phyloP scores from a whole-genome alignment of 768 basidiomycete species.

The Candolleomyces eurysporus region DNA sequence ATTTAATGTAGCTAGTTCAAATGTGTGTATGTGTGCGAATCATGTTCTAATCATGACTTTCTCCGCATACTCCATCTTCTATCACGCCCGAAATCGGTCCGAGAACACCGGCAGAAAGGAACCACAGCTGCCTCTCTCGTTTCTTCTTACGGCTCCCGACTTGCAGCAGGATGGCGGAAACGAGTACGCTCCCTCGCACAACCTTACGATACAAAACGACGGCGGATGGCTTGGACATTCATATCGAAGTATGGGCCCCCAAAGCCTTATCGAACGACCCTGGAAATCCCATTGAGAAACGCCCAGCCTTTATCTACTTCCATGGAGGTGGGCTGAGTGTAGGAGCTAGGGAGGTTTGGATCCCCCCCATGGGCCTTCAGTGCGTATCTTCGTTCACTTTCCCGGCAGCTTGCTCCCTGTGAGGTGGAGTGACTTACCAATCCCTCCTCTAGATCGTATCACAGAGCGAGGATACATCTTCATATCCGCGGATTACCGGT shows the following conservation, averaged over 20 bases:
- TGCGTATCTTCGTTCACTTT: slow-evolving; percentile 17
- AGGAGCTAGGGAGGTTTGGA: slow-evolving; percentile 58
- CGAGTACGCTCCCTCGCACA: not conserved
- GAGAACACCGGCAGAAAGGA: too few relatives aligned
- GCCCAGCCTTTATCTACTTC: slow-evolving; percentile 41
- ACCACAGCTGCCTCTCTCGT: too few relatives aligned
- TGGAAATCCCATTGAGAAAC: slow-evolving; percentile 3
- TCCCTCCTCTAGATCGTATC: slow-evolving; percentile 40
- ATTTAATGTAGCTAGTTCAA: too few relatives aligned
- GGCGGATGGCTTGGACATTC: slow-evolving; percentile 2
- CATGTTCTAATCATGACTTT: too few relatives aligned
- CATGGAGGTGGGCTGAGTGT: slow-evolving; percentile 60
- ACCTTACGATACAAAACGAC: slow-evolving; percentile 7
- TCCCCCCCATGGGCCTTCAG: slow-evolving; percentile 64
- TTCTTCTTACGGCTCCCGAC: too few relatives aligned
- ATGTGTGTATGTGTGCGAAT: too few relatives aligned
- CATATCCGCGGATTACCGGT: slow-evolving; percentile 62
- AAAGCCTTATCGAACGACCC: not conserved
- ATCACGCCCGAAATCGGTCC: too few relatives aligned
- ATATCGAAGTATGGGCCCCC: slow-evolving; percentile 8
- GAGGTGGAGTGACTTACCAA: too few relatives aligned
- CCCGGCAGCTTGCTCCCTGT: not conserved
- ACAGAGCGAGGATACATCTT: slow-evolving; percentile 48
- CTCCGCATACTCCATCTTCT: too few relatives aligned
- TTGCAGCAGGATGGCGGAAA: too few relatives aligned